Conservation (phyloP, 345 rosid genomes). For the Gossypium longicalyx region DNA sequence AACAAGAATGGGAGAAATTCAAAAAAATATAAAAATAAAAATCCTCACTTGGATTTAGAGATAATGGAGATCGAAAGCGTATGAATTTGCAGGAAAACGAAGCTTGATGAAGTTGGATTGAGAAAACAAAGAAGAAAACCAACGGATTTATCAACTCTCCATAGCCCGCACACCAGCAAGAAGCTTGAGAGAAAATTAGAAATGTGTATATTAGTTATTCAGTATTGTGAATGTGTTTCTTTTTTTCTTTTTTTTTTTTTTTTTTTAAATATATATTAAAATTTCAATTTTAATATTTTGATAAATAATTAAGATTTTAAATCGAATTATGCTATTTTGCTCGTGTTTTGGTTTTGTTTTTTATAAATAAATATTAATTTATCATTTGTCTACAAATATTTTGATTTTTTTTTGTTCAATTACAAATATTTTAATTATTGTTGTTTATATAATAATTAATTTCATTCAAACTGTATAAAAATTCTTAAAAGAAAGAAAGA, state of each 20-base stretch:
- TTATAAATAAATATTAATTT: no score
- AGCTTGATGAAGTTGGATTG: background rate
- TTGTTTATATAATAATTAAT: no score
- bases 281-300: background rate
- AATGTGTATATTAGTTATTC: background rate
- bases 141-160: conserved; percentile 1
- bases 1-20: background rate
- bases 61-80: background rate
- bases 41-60: conserved; percentile 14
- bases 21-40: background rate
- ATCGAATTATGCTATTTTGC: background rate
- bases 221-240: background rate
- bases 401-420: no score
- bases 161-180: conserved; percentile 1
- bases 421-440: no score
- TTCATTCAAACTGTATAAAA: no score
- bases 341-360: no score
- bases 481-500: no score
- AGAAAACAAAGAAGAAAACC: background rate
- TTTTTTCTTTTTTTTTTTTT: background rate
- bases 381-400: no score
- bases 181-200: background rate
- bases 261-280: background rate
- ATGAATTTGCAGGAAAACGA: conserved; percentile 11
- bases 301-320: background rate